Evolutionary conservation across 208 protist species (phyloP), one percentile per base, ranked within the genome.

Genomic region (Acanthamoeba triangularis): DNA sequence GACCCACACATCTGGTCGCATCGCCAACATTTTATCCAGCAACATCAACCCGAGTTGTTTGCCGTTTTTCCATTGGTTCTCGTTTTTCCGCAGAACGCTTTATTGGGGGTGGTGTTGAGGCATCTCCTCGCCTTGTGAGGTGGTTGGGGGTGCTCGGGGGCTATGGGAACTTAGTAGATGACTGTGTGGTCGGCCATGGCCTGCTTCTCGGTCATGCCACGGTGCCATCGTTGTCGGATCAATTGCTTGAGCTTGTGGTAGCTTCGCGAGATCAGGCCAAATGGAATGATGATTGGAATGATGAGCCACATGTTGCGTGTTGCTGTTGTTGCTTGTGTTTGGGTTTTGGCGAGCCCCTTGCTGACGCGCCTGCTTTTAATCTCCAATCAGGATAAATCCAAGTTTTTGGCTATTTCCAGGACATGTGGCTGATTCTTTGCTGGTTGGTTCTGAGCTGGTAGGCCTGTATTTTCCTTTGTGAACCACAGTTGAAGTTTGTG

Each of bases 211-310:
- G 49, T 18, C 56, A 63, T 28, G 56, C 56, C 10, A 0, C 56
- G 56, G 23, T 63, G 56, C 23, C 56, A 28, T 63, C 56, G 13
- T 0, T 5, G 13, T 28, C 56, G 56, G 3, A 63, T 63, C 18
- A 18, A 10, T 6, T 76, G 23, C 67, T 76, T 76, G 67, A 41
- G n/a, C n/a, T 41, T 54, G 52, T 23, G 35, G 52, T 88, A 88
- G 41, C 44, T 56, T 7, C 80, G 52, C 4, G 49, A 47, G 80
- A 88, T 88, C 30, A 88, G 41, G 30, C 80, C 80, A n/a, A 88
- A 88, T 0, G 80, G 80, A 23, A 88, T 88, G 80, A 88, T 88
- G 80, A 88, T 88, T 2, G 80, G 80, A 28, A 88, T 88, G 80
- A 88, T 59, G 41, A 88, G 0, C 28, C 25, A 88, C 80, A 88